phyloP scores from a whole-genome alignment of 2,329 filamentous ascomycete genomes.

The Talaromyces verruculosus region DNA sequence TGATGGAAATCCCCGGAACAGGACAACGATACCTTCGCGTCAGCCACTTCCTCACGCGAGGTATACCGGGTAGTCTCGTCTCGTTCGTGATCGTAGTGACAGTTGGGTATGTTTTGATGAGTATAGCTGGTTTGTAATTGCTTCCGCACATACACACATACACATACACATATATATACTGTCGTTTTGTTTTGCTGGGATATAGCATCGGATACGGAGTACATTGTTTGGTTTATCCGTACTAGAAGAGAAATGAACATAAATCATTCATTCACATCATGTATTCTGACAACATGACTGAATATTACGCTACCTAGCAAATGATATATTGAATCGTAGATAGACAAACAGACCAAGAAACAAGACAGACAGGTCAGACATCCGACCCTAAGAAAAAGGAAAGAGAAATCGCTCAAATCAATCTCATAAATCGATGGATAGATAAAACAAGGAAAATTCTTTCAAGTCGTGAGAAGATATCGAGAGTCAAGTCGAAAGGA shows the following conservation, averaged over 20 bases:
- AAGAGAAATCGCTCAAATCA: slow-evolving; percentile 1
- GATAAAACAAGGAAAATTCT: background rate
- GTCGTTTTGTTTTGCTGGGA: background rate
- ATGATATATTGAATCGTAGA: slow-evolving; percentile 3
- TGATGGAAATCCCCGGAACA: slow-evolving; percentile 94
- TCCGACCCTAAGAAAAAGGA: background rate
- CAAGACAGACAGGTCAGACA: background rate
- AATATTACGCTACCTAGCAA: slow-evolving; percentile 9
- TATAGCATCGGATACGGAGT: background rate
- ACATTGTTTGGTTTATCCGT: background rate
- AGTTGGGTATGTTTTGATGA: slow-evolving; percentile 88
- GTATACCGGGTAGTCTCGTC: slow-evolving; percentile 81
- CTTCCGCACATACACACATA: slow-evolving; percentile 1
- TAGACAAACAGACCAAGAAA: background rate
- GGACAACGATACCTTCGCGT: slow-evolving; percentile 90
- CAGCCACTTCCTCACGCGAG: slow-evolving; percentile 91
- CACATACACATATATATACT: background rate
- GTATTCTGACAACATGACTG: background rate
- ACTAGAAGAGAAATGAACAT: background rate
- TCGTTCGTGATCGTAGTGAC: slow-evolving; percentile 81
- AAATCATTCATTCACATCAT: background rate
- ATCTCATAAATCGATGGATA: background rate
- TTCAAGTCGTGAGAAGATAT: background rate
- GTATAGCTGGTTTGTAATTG: slow-evolving; percentile 63
- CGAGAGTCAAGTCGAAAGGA: background rate